These are phyloP conservation scores for Pichia rugopelliculosa DNA, from an alignment of 805 yeast genomes.

Conservation along the genomic window DNA sequence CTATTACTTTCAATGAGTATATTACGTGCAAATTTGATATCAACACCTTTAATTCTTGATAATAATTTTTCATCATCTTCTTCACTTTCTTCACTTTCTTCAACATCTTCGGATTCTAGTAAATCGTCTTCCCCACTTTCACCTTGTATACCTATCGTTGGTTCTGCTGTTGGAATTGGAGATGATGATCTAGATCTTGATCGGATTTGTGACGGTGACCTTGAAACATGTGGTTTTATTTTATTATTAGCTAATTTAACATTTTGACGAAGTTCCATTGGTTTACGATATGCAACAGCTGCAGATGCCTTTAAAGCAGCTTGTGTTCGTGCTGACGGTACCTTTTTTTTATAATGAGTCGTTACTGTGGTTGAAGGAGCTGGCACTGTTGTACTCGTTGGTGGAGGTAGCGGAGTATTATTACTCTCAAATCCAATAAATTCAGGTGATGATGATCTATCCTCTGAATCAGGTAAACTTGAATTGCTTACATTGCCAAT, in stretches of 20 bases:
- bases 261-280: conserved; percentile 6
- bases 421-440: not conserved
- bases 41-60: conserved; percentile 60
- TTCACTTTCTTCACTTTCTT: conserved; percentile 10
- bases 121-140: conserved; percentile 23
- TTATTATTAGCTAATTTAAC: not conserved
- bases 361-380: too few relatives aligned
- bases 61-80: conserved; percentile 32
- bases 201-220: not conserved
- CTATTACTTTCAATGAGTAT: conserved; percentile 84
- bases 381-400: not conserved
- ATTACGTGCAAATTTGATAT: conserved; percentile 69
- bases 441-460: not conserved
- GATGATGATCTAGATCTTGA: not conserved
- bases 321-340: conserved; percentile 25
- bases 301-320: conserved; percentile 29
- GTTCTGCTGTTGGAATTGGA: not conserved
- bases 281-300: conserved; percentile 22
- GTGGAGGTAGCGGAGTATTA: not conserved
- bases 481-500: conserved; percentile 6
- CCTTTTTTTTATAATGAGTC: conserved; percentile 9
- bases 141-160: conserved; percentile 5
- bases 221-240: not conserved
- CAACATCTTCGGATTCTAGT: not conserved
- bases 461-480: not conserved